Evolutionary conservation across 306 rosid genomes (phyloP).

Genomic region (Hylodesmum podocarpum): DNA sequence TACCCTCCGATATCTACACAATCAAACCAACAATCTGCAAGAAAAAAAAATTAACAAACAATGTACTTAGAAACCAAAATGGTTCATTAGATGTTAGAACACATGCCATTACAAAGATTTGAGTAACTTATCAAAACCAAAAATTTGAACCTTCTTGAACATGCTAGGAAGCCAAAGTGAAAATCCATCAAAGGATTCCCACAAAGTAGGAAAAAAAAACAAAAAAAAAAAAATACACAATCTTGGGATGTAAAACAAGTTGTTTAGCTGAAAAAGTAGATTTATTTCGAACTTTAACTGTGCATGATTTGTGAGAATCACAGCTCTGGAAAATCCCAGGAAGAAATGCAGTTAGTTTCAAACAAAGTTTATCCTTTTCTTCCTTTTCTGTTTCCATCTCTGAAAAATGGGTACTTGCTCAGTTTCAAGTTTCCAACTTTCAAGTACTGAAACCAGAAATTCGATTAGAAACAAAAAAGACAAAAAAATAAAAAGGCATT

Average conservation of each 20-base stretch:
- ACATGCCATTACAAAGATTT: not conserved
- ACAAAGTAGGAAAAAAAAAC: not conserved
- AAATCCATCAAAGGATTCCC: constrained; percentile 25
- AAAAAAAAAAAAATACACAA: not conserved
- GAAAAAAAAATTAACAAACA: not conserved
- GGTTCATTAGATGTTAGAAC: not conserved
- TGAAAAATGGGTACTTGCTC: not conserved
- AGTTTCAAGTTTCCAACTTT: constrained; percentile 20
- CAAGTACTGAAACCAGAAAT: constrained; percentile 17
- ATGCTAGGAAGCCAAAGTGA: constrained; percentile 20
- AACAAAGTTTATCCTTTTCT: not conserved
- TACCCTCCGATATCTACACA: constrained; percentile 5
- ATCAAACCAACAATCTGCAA: constrained; percentile 53
- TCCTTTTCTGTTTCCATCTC: not conserved
- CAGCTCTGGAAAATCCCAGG: not conserved
- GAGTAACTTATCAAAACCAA: not conserved
- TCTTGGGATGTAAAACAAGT: constrained; percentile 5
- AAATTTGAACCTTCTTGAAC: constrained; percentile 20
- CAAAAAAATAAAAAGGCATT: not conserved
- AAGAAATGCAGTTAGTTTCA: not conserved
- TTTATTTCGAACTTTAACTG: constrained; percentile 15
- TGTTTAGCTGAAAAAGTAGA: constrained; percentile 13
- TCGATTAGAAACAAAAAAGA: constrained; percentile 22
- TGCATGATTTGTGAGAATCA: constrained; percentile 1
- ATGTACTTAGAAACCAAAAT: not conserved